These are phyloP conservation scores for Brassica napus DNA, from an alignment of 345 rosid genomes.

Conservation along the genomic window DNA sequence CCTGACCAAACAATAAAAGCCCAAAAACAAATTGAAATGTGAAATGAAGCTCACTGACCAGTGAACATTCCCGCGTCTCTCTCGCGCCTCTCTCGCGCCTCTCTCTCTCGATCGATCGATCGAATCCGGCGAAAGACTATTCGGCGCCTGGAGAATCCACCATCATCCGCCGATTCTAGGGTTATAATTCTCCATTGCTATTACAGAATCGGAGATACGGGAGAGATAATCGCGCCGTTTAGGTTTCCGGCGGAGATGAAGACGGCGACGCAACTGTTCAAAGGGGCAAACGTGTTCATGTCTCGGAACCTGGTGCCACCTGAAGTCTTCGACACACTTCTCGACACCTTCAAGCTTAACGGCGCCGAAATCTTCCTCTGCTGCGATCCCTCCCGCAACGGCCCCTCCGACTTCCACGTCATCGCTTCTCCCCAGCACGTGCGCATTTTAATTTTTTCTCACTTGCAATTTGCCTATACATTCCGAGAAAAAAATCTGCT, in stretches of 20 bases:
- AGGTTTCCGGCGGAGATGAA: slow-evolving; percentile 46
- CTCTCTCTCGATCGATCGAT: neutral
- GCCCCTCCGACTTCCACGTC: slow-evolving; percentile 72
- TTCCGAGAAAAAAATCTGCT: neutral
- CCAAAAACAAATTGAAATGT: neutral
- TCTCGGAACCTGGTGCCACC: slow-evolving; percentile 87
- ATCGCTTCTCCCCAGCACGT: slow-evolving; percentile 82
- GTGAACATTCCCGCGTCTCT: neutral
- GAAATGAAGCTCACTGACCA: neutral
- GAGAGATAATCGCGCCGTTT: neutral
- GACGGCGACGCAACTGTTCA: slow-evolving; percentile 61
- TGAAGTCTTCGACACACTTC: slow-evolving; percentile 79
- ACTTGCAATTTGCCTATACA: neutral
- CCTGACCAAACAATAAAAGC: neutral
- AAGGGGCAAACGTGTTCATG: slow-evolving; percentile 74
- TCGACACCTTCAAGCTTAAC: slow-evolving; percentile 78
- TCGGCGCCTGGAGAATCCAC: neutral
- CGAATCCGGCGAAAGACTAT: neutral
- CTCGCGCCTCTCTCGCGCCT: neutral
- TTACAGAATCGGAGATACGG: neutral
- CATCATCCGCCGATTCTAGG: neutral
- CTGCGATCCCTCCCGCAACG: slow-evolving; percentile 86
- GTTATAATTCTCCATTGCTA: neutral
- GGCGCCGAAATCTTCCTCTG: slow-evolving; percentile 87
- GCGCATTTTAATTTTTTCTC: neutral